phyloP scores from a whole-genome alignment of 495 filamentous ascomycete genomes.

The Hyaloscypha hepaticicola region DNA sequence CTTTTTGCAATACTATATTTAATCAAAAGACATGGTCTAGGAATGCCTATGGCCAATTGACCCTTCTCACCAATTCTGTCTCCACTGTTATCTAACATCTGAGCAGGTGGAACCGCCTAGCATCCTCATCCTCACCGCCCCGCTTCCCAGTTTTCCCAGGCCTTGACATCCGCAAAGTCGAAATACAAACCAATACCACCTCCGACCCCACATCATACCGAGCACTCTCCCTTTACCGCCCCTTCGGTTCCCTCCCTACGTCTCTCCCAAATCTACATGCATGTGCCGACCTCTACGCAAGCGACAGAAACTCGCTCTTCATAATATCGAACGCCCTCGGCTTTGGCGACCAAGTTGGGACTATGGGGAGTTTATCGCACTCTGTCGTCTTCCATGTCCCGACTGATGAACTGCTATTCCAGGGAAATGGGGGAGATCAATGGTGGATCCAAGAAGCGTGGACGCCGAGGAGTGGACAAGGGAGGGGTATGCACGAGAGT shows the following conservation, averaged over 20 bases:
- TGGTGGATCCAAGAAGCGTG: slow-evolving; percentile 72
- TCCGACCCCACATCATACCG: slow-evolving; percentile 41
- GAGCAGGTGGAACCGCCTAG: not conserved
- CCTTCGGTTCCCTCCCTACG: slow-evolving; percentile 44
- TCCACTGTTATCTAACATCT: not conserved
- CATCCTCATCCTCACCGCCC: not conserved
- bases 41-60: too few relatives aligned
- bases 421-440: slow-evolving; percentile 61
- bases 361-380: slow-evolving; percentile 61
- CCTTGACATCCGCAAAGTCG: slow-evolving; percentile 61
- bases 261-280: slow-evolving; percentile 55
- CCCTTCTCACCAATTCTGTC: too few relatives aligned
- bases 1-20: too few relatives aligned
- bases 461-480: slow-evolving; percentile 54
- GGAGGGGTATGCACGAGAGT: slow-evolving; percentile 59
- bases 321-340: slow-evolving; percentile 60
- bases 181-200: slow-evolving; percentile 57
- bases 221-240: slow-evolving; percentile 58
- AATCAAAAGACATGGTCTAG: too few relatives aligned
- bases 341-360: slow-evolving; percentile 47
- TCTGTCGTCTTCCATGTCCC: slow-evolving; percentile 60
- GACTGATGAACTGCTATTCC: slow-evolving; percentile 28
- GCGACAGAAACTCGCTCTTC: slow-evolving; percentile 67
- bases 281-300: slow-evolving; percentile 63
- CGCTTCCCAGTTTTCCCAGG: slow-evolving; percentile 47